These are phyloP conservation scores for Clonostachys solani DNA, from an alignment of 2,329 filamentous ascomycete species.

Conservation along the genomic window DNA sequence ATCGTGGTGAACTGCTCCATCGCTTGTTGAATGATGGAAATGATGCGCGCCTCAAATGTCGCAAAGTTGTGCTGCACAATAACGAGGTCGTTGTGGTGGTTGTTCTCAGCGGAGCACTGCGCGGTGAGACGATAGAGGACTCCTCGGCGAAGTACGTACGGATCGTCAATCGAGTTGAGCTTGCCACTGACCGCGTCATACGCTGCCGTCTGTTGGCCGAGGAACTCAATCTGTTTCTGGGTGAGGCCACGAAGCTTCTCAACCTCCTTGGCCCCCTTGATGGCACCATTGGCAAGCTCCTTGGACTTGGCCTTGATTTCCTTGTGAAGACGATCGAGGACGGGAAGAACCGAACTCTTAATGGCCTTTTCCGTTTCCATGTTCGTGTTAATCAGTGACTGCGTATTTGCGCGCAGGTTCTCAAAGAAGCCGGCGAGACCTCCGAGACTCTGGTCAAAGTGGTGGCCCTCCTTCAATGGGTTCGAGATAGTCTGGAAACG, in stretches of 20 bases:
- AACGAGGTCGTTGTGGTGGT: conserved; percentile 87
- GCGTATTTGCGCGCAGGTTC: conserved; percentile 88
- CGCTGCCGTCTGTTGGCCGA: conserved; percentile 78
- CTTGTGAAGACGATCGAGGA: conserved; percentile 85
- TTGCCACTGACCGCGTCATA: conserved; percentile 74
- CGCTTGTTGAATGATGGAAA: conserved; percentile 77
- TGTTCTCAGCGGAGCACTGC: conserved; percentile 94
- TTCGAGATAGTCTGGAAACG: conserved; percentile 69
- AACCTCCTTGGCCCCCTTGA: conserved; percentile 84
- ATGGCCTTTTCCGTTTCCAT: conserved; percentile 87
- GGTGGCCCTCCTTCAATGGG: conserved; percentile 83
- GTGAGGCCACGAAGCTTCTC: conserved; percentile 82
- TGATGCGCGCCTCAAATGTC: conserved; percentile 80
- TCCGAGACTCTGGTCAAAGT: conserved; percentile 88
- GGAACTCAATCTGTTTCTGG: conserved; percentile 93
- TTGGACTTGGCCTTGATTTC: conserved; percentile 97
- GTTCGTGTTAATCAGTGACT: conserved; percentile 85
- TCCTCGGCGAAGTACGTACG: conserved; percentile 80
- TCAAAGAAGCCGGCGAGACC: conserved; percentile 90
- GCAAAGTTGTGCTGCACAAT: conserved; percentile 88
- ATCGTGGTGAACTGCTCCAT: conserved; percentile 81
- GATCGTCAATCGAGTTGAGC: conserved; percentile 71
- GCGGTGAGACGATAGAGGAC: conserved; percentile 81
- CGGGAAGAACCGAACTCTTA: conserved; percentile 79
- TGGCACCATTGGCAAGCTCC: conserved; percentile 76